phyloP scores from a whole-genome alignment of 2,329 filamentous ascomycete species.

The Colletotrichum sp. region DNA sequence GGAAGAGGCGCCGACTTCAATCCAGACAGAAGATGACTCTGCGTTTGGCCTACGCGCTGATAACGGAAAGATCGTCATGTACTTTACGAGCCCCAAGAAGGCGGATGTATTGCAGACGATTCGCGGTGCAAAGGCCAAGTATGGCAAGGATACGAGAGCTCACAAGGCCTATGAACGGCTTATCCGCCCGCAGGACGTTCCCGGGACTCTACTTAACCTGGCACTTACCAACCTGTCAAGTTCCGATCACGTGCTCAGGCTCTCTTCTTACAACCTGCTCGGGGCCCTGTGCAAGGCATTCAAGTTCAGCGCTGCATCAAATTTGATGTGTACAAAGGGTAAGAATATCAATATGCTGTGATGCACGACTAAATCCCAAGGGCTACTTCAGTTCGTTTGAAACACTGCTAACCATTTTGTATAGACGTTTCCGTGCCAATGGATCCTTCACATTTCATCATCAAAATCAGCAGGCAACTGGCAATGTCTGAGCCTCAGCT shows the following conservation, averaged over 20 bases:
- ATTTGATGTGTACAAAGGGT: slow-evolving; percentile 68
- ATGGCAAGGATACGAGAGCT: slow-evolving; percentile 65
- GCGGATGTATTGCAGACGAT: slow-evolving; percentile 68
- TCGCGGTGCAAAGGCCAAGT: slow-evolving; percentile 65
- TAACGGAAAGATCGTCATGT: slow-evolving; percentile 74
- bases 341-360: slow-evolving; percentile 21
- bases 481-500: slow-evolving; percentile 69
- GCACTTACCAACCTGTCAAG: slow-evolving; percentile 71
- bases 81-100: slow-evolving; percentile 71
- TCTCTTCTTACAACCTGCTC: slow-evolving; percentile 71
- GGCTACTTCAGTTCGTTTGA: not conserved
- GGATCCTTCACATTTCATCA: slow-evolving; percentile 67
- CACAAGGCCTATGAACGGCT: slow-evolving; percentile 68
- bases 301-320: slow-evolving; percentile 66
- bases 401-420: not conserved
- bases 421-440: slow-evolving; percentile 67
- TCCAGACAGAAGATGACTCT: slow-evolving; percentile 69
- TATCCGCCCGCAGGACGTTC: slow-evolving; percentile 73
- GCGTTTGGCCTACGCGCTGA: slow-evolving; percentile 72
- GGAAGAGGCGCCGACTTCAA: slow-evolving; percentile 69
- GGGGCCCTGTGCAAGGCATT: slow-evolving; percentile 71
- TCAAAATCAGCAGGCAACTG: slow-evolving; percentile 68
- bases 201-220: slow-evolving; percentile 71
- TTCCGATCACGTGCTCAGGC: slow-evolving; percentile 61
- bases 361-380: not conserved